phyloP scores from a whole-genome alignment of 768 basidiomycete genomes.

The Rhodotorula paludigena region DNA sequence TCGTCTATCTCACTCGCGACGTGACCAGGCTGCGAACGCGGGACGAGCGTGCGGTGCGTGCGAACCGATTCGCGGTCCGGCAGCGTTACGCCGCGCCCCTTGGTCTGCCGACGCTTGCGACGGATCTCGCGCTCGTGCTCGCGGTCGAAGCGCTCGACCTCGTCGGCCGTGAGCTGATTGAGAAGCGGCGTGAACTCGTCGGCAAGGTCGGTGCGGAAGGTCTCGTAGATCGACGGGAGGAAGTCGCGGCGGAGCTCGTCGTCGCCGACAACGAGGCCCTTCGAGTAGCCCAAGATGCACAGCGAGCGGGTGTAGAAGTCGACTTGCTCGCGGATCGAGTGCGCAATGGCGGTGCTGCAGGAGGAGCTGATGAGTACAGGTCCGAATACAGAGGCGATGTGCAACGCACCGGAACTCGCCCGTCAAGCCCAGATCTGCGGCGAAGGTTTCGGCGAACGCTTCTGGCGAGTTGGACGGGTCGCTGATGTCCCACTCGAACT shows the following conservation, averaged over 20 bases:
- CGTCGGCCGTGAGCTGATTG: conserved; percentile 78
- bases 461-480: conserved; percentile 77
- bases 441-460: conserved; percentile 81
- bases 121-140: conserved; percentile 90
- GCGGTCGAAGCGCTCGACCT: conserved; percentile 81
- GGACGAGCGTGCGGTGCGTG: conserved; percentile 79
- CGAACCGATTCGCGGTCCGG: conserved; percentile 89
- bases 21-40: conserved; percentile 55
- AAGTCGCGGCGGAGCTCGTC: conserved; percentile 88
- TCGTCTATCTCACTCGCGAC: conserved; percentile 47
- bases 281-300: conserved; percentile 80
- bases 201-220: conserved; percentile 72
- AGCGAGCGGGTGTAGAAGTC: conserved; percentile 86
- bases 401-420: conserved; percentile 82
- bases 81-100: conserved; percentile 71
- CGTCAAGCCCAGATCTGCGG: conserved; percentile 75
- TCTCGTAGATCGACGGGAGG: conserved; percentile 66
- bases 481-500: conserved; percentile 96
- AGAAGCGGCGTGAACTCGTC: conserved; percentile 79
- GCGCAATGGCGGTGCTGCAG: conserved; percentile 84
- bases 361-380: too few relatives aligned
- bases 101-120: conserved; percentile 70
- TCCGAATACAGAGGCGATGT: not conserved
- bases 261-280: conserved; percentile 71
- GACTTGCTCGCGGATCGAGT: conserved; percentile 91